Conservation (phyloP, 306 rosid species). For the Quercus berberidifolia region DNA sequence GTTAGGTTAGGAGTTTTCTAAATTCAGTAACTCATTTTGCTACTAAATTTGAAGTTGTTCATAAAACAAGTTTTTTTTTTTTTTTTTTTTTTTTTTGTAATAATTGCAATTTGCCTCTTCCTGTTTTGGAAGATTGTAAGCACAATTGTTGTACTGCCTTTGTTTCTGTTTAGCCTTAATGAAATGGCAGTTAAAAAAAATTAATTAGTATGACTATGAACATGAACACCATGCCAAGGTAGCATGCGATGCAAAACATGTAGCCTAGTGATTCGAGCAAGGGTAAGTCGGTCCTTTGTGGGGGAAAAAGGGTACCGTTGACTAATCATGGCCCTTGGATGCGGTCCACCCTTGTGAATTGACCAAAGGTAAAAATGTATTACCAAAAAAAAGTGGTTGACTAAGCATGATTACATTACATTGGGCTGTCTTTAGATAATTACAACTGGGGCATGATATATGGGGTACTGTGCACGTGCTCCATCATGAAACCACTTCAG, state of each 20-base stretch:
- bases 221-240: slow-evolving; percentile 13
- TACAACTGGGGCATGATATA: slow-evolving; percentile 11
- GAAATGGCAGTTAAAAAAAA: too few species aligned
- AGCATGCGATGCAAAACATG: not conserved
- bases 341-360: slow-evolving; percentile 31
- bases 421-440: slow-evolving; percentile 9
- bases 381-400: slow-evolving; percentile 19
- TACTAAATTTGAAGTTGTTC: too few species aligned
- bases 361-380: slow-evolving; percentile 19
- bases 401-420: slow-evolving; percentile 8
- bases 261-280: not conserved
- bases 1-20: too few species aligned
- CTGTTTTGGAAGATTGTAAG: too few species aligned
- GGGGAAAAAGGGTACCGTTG: not conserved
- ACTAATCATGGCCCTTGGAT: not conserved
- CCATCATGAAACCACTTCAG: not conserved
- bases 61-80: too few species aligned
- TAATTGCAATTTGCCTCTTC: too few species aligned
- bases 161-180: too few species aligned
- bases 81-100: too few species aligned
- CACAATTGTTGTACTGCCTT: too few species aligned
- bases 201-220: not conserved
- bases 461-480: slow-evolving; percentile 11
- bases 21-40: too few species aligned
- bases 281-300: slow-evolving; percentile 11